Evolutionary conservation across 23 red algal species (phyloP).

Genomic region (Gracilaria gracilis): DNA sequence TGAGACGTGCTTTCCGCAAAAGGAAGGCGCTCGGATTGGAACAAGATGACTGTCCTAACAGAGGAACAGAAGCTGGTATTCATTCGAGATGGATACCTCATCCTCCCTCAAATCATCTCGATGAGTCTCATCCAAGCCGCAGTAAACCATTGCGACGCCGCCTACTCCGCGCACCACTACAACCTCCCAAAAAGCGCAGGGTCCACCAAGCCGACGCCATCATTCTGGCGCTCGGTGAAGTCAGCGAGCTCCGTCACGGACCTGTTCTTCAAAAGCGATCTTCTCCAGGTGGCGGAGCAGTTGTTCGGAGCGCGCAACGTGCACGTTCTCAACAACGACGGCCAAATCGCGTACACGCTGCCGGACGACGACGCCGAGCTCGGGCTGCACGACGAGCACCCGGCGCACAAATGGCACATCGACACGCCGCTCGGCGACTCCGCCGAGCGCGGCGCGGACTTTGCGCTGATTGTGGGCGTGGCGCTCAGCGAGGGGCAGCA

Average conservation of each 20-base stretch:
- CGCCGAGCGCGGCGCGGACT: conserved; percentile 22
- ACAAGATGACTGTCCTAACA: conserved; percentile 11
- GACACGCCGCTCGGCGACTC: conserved; percentile 31
- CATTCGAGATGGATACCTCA: conserved; percentile 52
- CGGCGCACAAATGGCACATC: conserved; percentile 50
- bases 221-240: conserved; percentile 35
- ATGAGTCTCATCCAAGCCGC: conserved; percentile 18
- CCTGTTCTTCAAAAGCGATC: conserved; percentile 9
- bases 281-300: conserved; percentile 36
- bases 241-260: neutral
- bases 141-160: conserved; percentile 14
- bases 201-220: neutral
- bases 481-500: conserved; percentile 43
- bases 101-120: conserved; percentile 32
- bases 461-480: conserved; percentile 38
- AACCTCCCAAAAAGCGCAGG: conserved; percentile 7
- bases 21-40: no score
- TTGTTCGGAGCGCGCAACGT: conserved; percentile 23
- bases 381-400: conserved; percentile 20
- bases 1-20: no score
- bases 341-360: conserved; percentile 35
- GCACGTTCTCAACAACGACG: neutral
- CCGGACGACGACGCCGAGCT: conserved; percentile 3
- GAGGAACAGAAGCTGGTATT: conserved; percentile 45
- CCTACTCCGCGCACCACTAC: conserved; percentile 30